phyloP scores from a whole-genome alignment of 768 basidiomycete genomes.

The Termitomyces sp. region DNA sequence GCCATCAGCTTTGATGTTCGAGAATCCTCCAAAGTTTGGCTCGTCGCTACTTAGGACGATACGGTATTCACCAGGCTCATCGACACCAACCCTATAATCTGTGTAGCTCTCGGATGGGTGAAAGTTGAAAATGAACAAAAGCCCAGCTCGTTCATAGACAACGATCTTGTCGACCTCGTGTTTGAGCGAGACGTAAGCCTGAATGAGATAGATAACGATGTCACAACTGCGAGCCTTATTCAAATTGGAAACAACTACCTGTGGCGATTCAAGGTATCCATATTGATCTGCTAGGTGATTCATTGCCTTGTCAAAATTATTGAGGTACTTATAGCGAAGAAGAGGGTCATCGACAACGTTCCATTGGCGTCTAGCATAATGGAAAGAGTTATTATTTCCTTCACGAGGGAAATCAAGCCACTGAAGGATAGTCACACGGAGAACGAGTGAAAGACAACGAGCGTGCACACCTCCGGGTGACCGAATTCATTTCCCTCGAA shows the following conservation, averaged over 20 bases:
- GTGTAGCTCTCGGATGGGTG: constrained; percentile 86
- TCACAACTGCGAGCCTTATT: background rate
- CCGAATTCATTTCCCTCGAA: constrained; percentile 99
- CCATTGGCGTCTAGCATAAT: constrained; percentile 96
- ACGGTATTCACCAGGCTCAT: constrained; percentile 79
- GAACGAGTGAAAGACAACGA: background rate
- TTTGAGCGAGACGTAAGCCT: constrained; percentile 94
- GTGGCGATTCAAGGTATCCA: constrained; percentile 79
- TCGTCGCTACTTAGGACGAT: constrained; percentile 84
- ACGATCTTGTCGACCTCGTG: constrained; percentile 90
- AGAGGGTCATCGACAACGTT: constrained; percentile 83
- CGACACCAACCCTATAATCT: constrained; percentile 91
- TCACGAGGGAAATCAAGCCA: constrained; percentile 99
- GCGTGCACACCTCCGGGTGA: constrained; percentile 78
- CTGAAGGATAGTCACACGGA: constrained; percentile 28
- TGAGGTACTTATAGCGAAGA: constrained; percentile 90
- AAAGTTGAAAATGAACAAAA: constrained; percentile 98
- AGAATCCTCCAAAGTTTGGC: constrained; percentile 85
- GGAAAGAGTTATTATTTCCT: constrained; percentile 94
- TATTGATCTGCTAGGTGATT: constrained; percentile 78
- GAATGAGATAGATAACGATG: constrained; percentile 7
- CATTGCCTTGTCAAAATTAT: constrained; percentile 92
- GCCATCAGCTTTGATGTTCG: constrained; percentile 60
- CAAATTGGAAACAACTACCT: constrained; percentile 34
- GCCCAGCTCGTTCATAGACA: constrained; percentile 89